Percentiles rank a stretch among this genome's conserved stretches.
phyloP scores from a whole-genome alignment of 345 rosid genomes.

The Stellera chamaejasme region DNA sequence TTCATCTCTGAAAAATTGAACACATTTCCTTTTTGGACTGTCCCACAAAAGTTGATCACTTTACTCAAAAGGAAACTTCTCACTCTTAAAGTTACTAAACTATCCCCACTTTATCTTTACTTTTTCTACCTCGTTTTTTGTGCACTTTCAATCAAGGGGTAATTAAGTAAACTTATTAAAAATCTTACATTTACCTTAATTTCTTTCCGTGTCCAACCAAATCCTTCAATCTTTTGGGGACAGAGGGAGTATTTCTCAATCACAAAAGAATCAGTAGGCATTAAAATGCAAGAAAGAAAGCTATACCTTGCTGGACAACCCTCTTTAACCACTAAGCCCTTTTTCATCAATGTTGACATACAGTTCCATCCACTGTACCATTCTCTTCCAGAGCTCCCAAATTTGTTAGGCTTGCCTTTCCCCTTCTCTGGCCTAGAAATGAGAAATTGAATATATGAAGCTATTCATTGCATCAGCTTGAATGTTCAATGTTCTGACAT shows the following conservation, averaged over 20 bases:
- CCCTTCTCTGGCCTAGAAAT: constrained; percentile 75
- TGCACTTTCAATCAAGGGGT: too few species aligned
- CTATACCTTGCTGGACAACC: constrained; percentile 92
- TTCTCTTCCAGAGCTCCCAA: constrained; percentile 70
- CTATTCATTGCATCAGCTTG: constrained; percentile 8
- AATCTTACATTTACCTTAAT: too few species aligned
- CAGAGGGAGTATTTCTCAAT: constrained; percentile 2
- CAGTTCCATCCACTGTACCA: constrained; percentile 97
- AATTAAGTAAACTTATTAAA: too few species aligned
- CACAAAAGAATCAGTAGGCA: background rate
- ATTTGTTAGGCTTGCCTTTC: constrained; percentile 55
- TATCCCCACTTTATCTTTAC: too few species aligned
- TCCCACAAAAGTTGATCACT: too few species aligned
- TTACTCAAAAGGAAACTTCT: too few species aligned
- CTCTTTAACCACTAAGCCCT: constrained; percentile 82
- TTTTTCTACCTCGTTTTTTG: too few species aligned
- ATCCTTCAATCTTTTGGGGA: too few species aligned
- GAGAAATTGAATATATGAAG: constrained; percentile 5
- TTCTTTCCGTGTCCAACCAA: too few species aligned
- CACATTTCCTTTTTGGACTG: too few species aligned
- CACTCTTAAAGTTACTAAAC: too few species aligned
- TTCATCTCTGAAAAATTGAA: too few species aligned
- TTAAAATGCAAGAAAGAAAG: constrained; percentile 3
- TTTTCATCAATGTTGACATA: constrained; percentile 70
- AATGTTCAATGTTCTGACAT: background rate